phyloP scores from a whole-genome alignment of 768 basidiomycete genomes.

The Leccinum subtestaceum region DNA sequence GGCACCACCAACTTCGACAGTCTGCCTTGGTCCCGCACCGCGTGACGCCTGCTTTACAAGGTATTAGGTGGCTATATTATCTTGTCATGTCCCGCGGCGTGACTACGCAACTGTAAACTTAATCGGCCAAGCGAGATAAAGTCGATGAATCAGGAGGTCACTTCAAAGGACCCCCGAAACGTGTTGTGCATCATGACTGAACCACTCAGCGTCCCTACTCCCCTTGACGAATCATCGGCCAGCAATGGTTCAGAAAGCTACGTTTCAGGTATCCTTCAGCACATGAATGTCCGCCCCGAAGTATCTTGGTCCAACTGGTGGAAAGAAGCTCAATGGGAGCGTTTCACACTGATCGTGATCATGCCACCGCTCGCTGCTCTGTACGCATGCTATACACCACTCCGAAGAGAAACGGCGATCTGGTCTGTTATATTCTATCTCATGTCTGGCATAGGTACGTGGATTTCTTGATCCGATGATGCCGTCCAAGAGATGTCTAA shows the following conservation, averaged over 20 bases:
- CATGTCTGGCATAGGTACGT: constrained; percentile 1
- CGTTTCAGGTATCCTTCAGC: constrained; percentile 61
- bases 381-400: constrained; percentile 44
- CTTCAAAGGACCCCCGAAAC: background rate
- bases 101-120: background rate
- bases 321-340: constrained; percentile 69
- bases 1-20: background rate
- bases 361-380: constrained; percentile 69
- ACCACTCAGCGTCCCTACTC: no score
- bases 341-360: constrained; percentile 60
- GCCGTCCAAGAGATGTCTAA: background rate
- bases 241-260: constrained; percentile 68
- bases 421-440: constrained; percentile 1
- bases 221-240: constrained; percentile 22
- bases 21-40: background rate
- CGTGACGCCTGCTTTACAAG: background rate
- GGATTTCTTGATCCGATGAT: background rate
- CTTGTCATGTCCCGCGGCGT: background rate
- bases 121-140: background rate
- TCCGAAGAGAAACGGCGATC: background rate
- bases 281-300: constrained; percentile 59
- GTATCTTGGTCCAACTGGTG: constrained; percentile 53
- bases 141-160: background rate
- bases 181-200: background rate
- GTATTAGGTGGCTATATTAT: background rate